phyloP scores from a whole-genome alignment of 805 yeast species.

The Metschnikowia dekortorum region DNA sequence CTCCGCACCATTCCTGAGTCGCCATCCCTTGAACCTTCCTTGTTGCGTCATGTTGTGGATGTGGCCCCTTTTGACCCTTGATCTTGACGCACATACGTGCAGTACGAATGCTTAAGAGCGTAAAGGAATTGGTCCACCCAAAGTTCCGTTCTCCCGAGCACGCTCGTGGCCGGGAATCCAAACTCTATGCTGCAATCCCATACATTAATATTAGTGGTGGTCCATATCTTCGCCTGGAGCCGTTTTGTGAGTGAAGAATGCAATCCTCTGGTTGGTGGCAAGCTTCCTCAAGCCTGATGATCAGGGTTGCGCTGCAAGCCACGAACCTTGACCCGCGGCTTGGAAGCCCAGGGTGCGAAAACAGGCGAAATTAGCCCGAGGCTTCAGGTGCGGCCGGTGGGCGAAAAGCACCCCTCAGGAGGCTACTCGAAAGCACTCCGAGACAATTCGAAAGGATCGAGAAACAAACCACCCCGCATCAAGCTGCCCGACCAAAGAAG shows the following conservation, averaged over 20 bases:
- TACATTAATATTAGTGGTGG: too few species aligned
- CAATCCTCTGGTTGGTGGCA: too few species aligned
- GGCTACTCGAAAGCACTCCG: too few species aligned
- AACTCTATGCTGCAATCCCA: too few species aligned
- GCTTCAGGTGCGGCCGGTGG: background rate
- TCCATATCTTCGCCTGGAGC: too few species aligned
- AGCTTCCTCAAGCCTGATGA: too few species aligned
- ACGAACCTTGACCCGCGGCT: background rate
- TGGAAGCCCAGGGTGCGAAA: background rate
- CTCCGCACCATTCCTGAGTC: background rate
- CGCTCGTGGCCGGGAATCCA: background rate
- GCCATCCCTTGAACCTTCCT: background rate
- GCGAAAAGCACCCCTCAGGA: background rate
- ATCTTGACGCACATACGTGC: background rate
- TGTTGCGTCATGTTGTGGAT: background rate
- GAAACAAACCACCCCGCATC: background rate
- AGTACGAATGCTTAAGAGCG: background rate
- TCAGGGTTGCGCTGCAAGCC: background rate
- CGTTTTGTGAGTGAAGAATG: too few species aligned
- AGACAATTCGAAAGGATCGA: too few species aligned
- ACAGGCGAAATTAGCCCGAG: background rate
- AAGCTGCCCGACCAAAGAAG: background rate
- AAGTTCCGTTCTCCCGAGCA: background rate
- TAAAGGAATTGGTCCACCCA: background rate
- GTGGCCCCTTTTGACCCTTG: background rate